A percentile compares a stretch with the other conserved stretches of the same genome.
These are phyloP conservation scores for Aspergillus jensenii DNA, from an alignment of 2,329 filamentous ascomycete genomes.

Conservation along the genomic window DNA sequence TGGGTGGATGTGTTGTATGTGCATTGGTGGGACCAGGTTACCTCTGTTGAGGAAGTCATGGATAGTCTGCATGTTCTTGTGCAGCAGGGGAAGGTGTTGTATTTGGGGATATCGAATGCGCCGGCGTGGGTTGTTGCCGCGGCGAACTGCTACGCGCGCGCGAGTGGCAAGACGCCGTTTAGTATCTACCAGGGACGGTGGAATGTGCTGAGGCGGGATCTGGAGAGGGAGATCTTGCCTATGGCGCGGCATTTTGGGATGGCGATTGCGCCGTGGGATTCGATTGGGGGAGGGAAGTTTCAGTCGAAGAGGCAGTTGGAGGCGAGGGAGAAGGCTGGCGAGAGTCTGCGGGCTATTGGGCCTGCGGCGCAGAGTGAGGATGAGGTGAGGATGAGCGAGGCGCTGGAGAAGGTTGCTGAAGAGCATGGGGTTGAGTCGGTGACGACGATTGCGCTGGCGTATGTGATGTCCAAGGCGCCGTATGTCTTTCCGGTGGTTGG, in stretches of 20 bases:
- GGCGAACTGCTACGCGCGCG: slow-evolving; percentile 40
- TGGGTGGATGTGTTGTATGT: slow-evolving; percentile 57
- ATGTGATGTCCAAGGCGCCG: slow-evolving; percentile 69
- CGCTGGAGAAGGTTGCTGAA: slow-evolving; percentile 60
- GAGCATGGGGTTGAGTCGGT: slow-evolving; percentile 55
- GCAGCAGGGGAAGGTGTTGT: slow-evolving; percentile 42
- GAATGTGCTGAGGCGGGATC: slow-evolving; percentile 39
- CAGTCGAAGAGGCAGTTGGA: slow-evolving; percentile 50
- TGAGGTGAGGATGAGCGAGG: slow-evolving; percentile 53
- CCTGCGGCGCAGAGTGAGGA: slow-evolving; percentile 45
- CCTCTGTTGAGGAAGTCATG: slow-evolving; percentile 39
- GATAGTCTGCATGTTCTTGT: slow-evolving; percentile 40
- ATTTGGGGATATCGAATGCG: slow-evolving; percentile 42
- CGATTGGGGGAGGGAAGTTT: slow-evolving; percentile 54
- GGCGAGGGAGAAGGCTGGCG: slow-evolving; percentile 42
- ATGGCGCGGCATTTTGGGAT: slow-evolving; percentile 43
- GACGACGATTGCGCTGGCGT: slow-evolving; percentile 67
- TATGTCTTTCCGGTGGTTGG: slow-evolving; percentile 74
- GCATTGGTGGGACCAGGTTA: slow-evolving; percentile 53
- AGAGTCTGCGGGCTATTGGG: slow-evolving; percentile 36
- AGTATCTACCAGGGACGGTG: slow-evolving; percentile 41
- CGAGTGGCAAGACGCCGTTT: slow-evolving; percentile 40
- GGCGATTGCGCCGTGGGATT: slow-evolving; percentile 60
- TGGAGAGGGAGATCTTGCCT: slow-evolving; percentile 44
- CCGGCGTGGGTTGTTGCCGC: slow-evolving; percentile 42